Conservation (phyloP, 257 asterid genomes). For the Solanum neorickii region DNA sequence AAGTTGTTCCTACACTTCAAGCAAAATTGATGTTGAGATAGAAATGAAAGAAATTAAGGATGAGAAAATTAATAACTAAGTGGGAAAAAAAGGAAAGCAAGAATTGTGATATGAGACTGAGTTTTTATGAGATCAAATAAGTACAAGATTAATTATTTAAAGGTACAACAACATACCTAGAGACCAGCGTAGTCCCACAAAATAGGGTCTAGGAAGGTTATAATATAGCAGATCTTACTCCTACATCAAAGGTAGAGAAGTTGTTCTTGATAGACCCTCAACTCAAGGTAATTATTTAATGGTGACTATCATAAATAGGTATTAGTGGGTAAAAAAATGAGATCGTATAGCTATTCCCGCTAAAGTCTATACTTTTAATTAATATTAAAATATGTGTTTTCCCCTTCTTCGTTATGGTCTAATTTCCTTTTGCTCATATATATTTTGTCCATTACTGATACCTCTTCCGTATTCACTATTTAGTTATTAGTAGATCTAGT, state of each 20-base stretch:
- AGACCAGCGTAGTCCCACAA: background rate
- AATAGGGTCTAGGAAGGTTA: background rate
- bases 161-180: background rate
- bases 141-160: too few species aligned
- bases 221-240: background rate
- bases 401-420: background rate
- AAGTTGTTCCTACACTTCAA: too few species aligned
- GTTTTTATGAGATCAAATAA: too few species aligned
- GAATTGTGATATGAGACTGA: too few species aligned
- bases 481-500: background rate
- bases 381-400: background rate
- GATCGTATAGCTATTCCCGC: background rate
- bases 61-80: too few species aligned
- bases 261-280: background rate
- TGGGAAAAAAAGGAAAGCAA: too few species aligned
- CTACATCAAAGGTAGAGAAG: background rate
- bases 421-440: background rate
- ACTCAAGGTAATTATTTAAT: background rate
- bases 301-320: background rate
- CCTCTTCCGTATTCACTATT: background rate
- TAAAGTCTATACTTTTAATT: background rate
- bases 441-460: background rate
- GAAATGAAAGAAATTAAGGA: background rate
- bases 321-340: too few species aligned
- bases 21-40: too few species aligned